Conservation (phyloP, 768 basidiomycete genomes). For the Phylloporus rhodoxanthus region DNA sequence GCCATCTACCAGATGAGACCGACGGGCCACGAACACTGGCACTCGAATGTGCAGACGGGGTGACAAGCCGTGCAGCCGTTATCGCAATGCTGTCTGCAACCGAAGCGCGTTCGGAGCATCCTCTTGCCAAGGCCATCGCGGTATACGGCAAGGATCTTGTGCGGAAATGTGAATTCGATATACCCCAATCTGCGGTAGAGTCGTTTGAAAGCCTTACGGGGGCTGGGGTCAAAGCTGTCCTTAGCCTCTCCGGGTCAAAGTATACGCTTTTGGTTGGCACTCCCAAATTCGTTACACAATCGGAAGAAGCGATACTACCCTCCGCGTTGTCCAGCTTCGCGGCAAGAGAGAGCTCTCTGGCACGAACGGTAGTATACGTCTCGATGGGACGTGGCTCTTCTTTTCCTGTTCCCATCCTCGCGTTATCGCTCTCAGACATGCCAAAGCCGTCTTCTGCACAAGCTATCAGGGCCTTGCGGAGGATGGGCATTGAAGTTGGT, state of each 20-base stretch:
- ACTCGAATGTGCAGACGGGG: slow-evolving; percentile 50
- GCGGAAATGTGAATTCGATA: slow-evolving; percentile 32
- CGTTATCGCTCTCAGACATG: slow-evolving; percentile 80
- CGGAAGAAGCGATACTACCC: slow-evolving; percentile 50
- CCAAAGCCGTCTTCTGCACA: slow-evolving; percentile 81
- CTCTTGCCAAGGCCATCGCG: slow-evolving; percentile 90
- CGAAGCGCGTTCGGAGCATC: slow-evolving; percentile 92
- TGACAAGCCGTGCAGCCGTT: slow-evolving; percentile 52
- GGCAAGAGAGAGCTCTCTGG: slow-evolving; percentile 58
- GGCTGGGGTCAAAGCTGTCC: slow-evolving; percentile 72
- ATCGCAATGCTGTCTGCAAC: slow-evolving; percentile 80
- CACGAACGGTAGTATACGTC: slow-evolving; percentile 84
- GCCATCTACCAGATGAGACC: slow-evolving; percentile 14
- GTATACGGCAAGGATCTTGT: slow-evolving; percentile 68
- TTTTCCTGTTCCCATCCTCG: slow-evolving; percentile 57
- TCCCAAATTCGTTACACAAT: slow-evolving; percentile 59
- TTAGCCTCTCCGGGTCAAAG: slow-evolving; percentile 48
- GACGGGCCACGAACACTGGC: slow-evolving; percentile 11
- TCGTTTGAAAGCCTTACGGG: slow-evolving; percentile 88
- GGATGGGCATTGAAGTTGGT: slow-evolving; percentile 88
- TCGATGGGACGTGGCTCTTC: slow-evolving; percentile 46
- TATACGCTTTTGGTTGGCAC: slow-evolving; percentile 72
- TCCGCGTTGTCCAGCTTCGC: slow-evolving; percentile 60
- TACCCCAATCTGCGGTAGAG: slow-evolving; percentile 53
- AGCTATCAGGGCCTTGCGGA: slow-evolving; percentile 73